Percentiles rank a stretch among this genome's conserved stretches.
These are phyloP conservation scores for Carex littledalei DNA, from an alignment of 176 grass and related monocot genomes.

Conservation along the genomic window DNA sequence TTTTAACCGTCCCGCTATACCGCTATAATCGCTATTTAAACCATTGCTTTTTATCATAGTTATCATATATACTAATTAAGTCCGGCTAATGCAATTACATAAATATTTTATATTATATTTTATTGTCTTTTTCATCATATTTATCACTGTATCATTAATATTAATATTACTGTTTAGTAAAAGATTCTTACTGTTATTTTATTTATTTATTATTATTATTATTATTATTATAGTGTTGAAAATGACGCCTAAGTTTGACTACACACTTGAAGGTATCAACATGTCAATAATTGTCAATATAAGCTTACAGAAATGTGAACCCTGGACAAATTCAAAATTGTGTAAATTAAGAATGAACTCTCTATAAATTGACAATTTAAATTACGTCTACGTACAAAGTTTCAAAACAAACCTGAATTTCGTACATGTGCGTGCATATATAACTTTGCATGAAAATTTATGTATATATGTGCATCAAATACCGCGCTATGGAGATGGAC, in stretches of 20 bases:
- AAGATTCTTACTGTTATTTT: no score
- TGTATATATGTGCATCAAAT: no score
- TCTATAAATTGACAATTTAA: neutral
- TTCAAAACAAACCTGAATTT: no score
- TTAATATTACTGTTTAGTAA: no score
- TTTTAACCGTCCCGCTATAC: no score
- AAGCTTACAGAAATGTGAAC: neutral
- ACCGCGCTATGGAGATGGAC: neutral
- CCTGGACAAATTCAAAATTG: neutral
- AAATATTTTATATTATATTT: neutral
- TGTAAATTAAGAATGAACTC: neutral
- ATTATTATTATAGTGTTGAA: neutral
- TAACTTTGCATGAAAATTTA: no score
- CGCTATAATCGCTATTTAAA: no score
- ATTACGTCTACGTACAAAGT: neutral
- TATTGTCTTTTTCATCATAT: neutral
- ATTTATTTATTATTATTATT: neutral
- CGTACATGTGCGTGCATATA: no score
- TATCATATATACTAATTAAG: no score
- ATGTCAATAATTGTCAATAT: conserved; percentile 4
- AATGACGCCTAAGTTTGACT: neutral
- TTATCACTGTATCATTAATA: neutral
- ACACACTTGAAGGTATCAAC: neutral
- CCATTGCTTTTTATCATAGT: no score
- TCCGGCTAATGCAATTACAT: no score